Percentiles rank a stretch among this genome's conserved stretches.
Evolutionary conservation across 176 grass and related monocot species (phyloP).

Genomic region (Aechmea fasciata): DNA sequence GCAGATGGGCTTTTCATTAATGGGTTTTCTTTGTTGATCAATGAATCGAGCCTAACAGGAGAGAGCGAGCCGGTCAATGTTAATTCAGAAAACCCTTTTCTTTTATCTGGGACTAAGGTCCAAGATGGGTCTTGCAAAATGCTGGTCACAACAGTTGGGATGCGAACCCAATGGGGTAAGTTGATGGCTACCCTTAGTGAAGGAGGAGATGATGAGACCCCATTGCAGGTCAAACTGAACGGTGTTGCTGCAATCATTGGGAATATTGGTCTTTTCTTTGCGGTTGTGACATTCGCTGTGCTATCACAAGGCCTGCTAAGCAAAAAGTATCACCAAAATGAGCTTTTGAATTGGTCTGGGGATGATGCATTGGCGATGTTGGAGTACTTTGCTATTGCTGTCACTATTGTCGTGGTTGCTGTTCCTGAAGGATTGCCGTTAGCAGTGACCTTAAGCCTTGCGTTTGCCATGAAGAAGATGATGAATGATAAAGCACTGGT

Average conservation of each 20-base stretch:
- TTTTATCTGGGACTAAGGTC: constrained; percentile 87
- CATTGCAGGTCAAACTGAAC: constrained; percentile 76
- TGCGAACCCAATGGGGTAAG: constrained; percentile 96
- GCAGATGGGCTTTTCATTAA: constrained; percentile 87
- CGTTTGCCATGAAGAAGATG: constrained; percentile 99
- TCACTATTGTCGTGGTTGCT: constrained; percentile 95
- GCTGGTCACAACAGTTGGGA: constrained; percentile 87
- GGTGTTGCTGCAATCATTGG: constrained; percentile 83
- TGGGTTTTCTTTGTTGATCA: constrained; percentile 81
- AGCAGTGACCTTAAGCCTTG: constrained; percentile 89
- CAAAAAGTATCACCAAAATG: constrained; percentile 35
- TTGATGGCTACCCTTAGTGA: constrained; percentile 90
- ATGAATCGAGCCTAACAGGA: constrained; percentile 93
- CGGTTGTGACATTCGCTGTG: constrained; percentile 91
- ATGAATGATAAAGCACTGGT: constrained; percentile 98
- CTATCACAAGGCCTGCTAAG: constrained; percentile 58
- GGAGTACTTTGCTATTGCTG: constrained; percentile 92
- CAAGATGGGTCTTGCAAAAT: constrained; percentile 93
- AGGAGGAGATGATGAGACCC: constrained; percentile 97
- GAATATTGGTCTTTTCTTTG: constrained; percentile 84
- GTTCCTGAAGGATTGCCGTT: constrained; percentile 96
- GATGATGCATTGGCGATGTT: constrained; percentile 75
- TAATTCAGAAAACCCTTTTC: constrained; percentile 76
- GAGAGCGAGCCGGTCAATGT: constrained; percentile 83
- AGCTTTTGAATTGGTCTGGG: constrained; percentile 62